phyloP scores from a whole-genome alignment of 768 basidiomycete genomes.

The Pleurotus sapidus region DNA sequence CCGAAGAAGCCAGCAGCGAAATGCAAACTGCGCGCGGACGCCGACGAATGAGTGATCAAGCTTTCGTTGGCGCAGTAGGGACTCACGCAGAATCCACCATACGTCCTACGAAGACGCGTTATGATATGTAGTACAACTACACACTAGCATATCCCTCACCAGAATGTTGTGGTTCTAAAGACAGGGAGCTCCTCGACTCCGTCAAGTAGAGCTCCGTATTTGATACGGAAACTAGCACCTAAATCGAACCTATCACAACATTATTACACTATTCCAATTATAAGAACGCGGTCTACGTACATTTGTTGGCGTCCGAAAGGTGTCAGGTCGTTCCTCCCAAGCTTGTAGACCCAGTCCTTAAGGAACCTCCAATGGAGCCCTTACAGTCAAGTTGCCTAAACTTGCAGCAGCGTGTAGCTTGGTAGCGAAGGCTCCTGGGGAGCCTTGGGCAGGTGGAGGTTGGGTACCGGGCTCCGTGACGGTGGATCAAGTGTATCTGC shows the following conservation, averaged over 20 bases:
- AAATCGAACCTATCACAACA: slow-evolving; percentile 33
- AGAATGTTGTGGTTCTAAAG: slow-evolving; percentile 57
- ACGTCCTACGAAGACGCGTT: slow-evolving; percentile 29
- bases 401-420: slow-evolving; percentile 45
- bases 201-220: slow-evolving; percentile 53
- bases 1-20: slow-evolving; percentile 62
- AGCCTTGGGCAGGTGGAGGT: slow-evolving; percentile 36
- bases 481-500: slow-evolving; percentile 58
- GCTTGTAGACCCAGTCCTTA: slow-evolving; percentile 73
- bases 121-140: neutral
- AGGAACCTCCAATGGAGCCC: slow-evolving; percentile 58
- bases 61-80: neutral
- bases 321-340: slow-evolving; percentile 74
- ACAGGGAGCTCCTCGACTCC: slow-evolving; percentile 51
- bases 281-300: slow-evolving; percentile 23
- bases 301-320: slow-evolving; percentile 75
- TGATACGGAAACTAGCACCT: slow-evolving; percentile 56
- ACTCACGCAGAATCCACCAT: slow-evolving; percentile 49
- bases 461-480: slow-evolving; percentile 66
- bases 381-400: slow-evolving; percentile 41
- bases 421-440: slow-evolving; percentile 41
- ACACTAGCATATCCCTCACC: slow-evolving; percentile 24
- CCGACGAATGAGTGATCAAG: neutral
- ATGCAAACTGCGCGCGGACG: slow-evolving; percentile 26
- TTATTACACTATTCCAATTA: neutral